Conservation (phyloP, 129 eudicot genomes). For the Pittosporum tobira region DNA sequence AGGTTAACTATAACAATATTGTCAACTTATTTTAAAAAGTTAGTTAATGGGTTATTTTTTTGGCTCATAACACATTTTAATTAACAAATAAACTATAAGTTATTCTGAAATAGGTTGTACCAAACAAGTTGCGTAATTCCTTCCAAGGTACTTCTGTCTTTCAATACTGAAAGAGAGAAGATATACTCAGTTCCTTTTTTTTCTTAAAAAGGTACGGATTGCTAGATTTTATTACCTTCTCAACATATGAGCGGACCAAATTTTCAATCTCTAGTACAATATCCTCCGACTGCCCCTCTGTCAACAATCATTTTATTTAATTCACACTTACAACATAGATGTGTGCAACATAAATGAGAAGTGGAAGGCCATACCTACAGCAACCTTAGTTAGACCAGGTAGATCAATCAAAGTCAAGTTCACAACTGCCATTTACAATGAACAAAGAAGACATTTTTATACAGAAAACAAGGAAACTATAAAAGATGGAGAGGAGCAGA, state of each 20-base stretch:
- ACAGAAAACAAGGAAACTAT: neutral
- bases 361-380: constrained; percentile 47
- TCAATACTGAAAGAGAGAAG: too few relatives aligned
- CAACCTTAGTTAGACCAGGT: constrained; percentile 64
- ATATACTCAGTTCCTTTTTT: neutral
- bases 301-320: constrained; percentile 6
- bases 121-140: too few relatives aligned
- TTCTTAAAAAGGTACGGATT: neutral
- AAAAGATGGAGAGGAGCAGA: neutral
- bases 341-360: constrained; percentile 6
- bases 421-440: constrained; percentile 34
- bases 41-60: too few relatives aligned
- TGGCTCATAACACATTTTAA: too few relatives aligned
- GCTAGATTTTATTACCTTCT: constrained; percentile 32
- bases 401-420: constrained; percentile 64
- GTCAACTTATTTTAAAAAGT: too few relatives aligned
- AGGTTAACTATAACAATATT: too few relatives aligned
- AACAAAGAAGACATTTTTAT: too few relatives aligned
- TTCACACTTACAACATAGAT: neutral
- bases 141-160: too few relatives aligned
- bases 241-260: constrained; percentile 61
- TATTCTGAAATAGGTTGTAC: too few relatives aligned
- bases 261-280: constrained; percentile 57
- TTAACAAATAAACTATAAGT: too few relatives aligned
- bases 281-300: constrained; percentile 69